Conservation (phyloP, 495 filamentous ascomycete genomes). For the Hypoxylon cercidicola region DNA sequence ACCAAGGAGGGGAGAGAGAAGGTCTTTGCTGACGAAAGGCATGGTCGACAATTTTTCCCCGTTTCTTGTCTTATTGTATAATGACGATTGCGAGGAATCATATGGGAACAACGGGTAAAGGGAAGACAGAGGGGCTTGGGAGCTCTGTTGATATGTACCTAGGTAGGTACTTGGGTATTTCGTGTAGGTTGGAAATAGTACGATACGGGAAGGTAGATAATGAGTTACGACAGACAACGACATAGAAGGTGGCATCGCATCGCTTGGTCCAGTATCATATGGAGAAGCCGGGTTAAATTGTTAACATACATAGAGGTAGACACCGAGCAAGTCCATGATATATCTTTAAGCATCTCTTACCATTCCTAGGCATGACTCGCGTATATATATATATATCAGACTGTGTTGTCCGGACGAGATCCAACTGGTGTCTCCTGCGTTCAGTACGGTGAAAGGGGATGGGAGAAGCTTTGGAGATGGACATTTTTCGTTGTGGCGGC, state of each 20-base stretch:
- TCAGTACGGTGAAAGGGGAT: neutral
- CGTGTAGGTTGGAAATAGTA: neutral
- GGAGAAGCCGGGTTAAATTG: conserved; percentile 7
- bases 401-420: too few relatives aligned
- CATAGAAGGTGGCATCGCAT: conserved; percentile 3
- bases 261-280: neutral
- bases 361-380: neutral
- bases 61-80: neutral
- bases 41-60: neutral
- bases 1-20: too few relatives aligned
- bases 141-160: too few relatives aligned
- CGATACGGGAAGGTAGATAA: neutral
- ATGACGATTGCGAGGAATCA: neutral
- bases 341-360: neutral
- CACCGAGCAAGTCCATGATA: neutral
- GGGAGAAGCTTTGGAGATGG: too few relatives aligned
- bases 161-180: neutral
- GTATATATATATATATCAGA: neutral
- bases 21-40: too few relatives aligned
- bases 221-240: conserved; percentile 22
- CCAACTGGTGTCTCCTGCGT: too few relatives aligned
- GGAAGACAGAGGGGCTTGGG: neutral
- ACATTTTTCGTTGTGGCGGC: too few relatives aligned
- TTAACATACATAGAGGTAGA: neutral
- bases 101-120: neutral